A percentile compares a stretch with the other conserved stretches of the same genome.
phyloP scores from a whole-genome alignment of 2,329 filamentous ascomycete species.

The Cladosporium sp. region DNA sequence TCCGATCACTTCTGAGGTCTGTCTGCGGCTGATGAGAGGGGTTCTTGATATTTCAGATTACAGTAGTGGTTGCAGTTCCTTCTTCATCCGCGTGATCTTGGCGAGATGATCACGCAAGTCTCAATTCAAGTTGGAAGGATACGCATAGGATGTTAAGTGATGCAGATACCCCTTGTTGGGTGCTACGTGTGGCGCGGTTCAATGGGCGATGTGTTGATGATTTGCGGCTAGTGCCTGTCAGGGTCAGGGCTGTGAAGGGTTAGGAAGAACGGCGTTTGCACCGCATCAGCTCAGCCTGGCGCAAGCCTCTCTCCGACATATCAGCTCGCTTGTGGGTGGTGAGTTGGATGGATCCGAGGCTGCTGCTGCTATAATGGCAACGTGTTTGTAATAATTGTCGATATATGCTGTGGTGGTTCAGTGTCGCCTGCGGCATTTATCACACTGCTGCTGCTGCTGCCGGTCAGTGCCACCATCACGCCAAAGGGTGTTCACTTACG shows the following conservation, averaged over 20 bases:
- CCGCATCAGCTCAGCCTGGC: slow-evolving; percentile 1
- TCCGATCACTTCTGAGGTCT: too few relatives aligned
- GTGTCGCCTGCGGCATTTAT: neutral
- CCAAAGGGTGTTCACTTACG: neutral
- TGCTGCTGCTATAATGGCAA: neutral
- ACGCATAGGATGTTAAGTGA: neutral
- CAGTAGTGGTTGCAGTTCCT: neutral
- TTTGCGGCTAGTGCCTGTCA: slow-evolving; percentile 4
- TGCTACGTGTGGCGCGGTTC: slow-evolving; percentile 1
- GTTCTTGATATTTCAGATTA: neutral
- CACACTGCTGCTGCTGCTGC: neutral
- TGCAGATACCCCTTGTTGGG: neutral
- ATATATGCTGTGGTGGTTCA: too few relatives aligned
- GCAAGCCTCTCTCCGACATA: neutral
- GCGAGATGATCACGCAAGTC: neutral
- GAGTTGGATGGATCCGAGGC: neutral
- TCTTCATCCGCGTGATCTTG: neutral
- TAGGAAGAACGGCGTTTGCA: neutral
- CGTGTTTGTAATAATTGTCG: neutral
- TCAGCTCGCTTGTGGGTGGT: neutral
- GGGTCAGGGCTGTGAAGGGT: neutral
- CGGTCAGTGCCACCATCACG: neutral
- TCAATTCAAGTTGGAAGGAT: neutral
- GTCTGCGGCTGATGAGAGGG: too few relatives aligned
- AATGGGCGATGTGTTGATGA: neutral